phyloP scores from a whole-genome alignment of 192 early-diverging fungal genomes.

The Coemansia sp. region DNA sequence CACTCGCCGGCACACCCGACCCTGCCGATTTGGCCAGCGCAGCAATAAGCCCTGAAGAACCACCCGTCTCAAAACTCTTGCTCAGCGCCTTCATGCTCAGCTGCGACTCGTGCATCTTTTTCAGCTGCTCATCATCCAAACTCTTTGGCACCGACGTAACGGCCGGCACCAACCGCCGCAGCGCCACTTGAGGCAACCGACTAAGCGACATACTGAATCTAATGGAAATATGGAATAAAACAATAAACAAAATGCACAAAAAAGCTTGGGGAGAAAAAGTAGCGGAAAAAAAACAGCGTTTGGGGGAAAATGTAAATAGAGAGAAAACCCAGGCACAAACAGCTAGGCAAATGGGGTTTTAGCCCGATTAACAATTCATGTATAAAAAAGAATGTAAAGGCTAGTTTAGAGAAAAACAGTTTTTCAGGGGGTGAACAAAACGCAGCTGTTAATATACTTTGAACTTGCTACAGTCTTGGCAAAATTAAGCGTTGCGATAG shows the following conservation, averaged over 20 bases:
- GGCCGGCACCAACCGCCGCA: constrained; percentile 53
- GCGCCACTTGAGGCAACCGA: constrained; percentile 52
- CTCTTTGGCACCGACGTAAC: constrained; percentile 52
- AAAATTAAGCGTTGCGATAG: neutral
- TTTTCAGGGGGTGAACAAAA: neutral
- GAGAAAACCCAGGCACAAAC: too few relatives aligned
- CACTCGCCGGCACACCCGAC: constrained; percentile 12
- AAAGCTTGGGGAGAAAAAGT: neutral
- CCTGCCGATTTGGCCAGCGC: constrained; percentile 27
- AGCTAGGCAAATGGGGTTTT: too few relatives aligned
- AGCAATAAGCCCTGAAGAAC: constrained; percentile 20
- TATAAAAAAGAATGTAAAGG: too few relatives aligned
- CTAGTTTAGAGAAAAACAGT: too few relatives aligned
- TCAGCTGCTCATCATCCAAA: constrained; percentile 54
- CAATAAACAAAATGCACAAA: constrained; percentile 1
- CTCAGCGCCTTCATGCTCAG: constrained; percentile 17
- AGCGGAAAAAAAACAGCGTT: neutral
- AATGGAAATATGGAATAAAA: neutral
- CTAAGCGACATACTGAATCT: constrained; percentile 46
- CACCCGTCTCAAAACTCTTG: constrained; percentile 3
- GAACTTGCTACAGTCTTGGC: neutral
- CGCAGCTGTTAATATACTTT: constrained; percentile 7
- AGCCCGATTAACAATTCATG: too few relatives aligned
- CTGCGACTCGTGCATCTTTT: constrained; percentile 50
- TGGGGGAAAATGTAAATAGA: neutral